These are phyloP conservation scores for Papiliotrema nemorosa DNA, from an alignment of 1,284 basidiomycete genomes.

Conservation along the genomic window DNA sequence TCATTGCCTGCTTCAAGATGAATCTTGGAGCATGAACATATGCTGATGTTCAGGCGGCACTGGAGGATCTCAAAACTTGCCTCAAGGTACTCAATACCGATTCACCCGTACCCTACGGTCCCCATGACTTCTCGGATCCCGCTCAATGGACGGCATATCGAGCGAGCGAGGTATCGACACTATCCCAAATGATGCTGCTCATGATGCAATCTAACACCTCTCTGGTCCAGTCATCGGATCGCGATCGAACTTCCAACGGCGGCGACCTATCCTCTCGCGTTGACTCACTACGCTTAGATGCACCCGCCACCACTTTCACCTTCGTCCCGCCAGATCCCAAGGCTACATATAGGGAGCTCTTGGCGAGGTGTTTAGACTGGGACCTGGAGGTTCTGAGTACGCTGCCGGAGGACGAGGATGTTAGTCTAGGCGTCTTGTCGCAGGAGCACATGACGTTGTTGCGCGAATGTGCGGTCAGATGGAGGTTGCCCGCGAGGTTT, in stretches of 20 bases:
- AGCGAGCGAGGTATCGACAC: slow-evolving; percentile 72
- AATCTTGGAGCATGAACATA: too few relatives aligned
- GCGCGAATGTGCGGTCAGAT: slow-evolving; percentile 79
- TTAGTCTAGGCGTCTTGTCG: slow-evolving; percentile 90
- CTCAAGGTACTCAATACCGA: slow-evolving; percentile 87
- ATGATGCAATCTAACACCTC: slow-evolving; percentile 86
- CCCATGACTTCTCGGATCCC: slow-evolving; percentile 78
- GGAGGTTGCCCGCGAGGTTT: slow-evolving; percentile 80
- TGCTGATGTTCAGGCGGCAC: slow-evolving; percentile 58
- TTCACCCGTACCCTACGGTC: slow-evolving; percentile 73
- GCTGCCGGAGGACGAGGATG: slow-evolving; percentile 92
- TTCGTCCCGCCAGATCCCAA: slow-evolving; percentile 88
- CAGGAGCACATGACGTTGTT: slow-evolving; percentile 74
- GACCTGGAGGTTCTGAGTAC: slow-evolving; percentile 88
- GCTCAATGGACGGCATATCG: slow-evolving; percentile 82
- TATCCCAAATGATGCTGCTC: slow-evolving; percentile 82
- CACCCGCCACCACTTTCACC: slow-evolving; percentile 39
- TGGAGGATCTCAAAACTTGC: slow-evolving; percentile 82
- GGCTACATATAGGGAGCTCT: slow-evolving; percentile 75
- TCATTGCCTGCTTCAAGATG: not conserved
- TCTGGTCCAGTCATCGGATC: slow-evolving; percentile 61
- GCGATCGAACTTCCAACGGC: slow-evolving; percentile 61
- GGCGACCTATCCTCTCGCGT: slow-evolving; percentile 33
- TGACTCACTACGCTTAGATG: slow-evolving; percentile 22
- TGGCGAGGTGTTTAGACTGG: slow-evolving; percentile 75